Evolutionary conservation across 257 asterid genomes (phyloP).

Genomic region (Nicotiana otophora): DNA sequence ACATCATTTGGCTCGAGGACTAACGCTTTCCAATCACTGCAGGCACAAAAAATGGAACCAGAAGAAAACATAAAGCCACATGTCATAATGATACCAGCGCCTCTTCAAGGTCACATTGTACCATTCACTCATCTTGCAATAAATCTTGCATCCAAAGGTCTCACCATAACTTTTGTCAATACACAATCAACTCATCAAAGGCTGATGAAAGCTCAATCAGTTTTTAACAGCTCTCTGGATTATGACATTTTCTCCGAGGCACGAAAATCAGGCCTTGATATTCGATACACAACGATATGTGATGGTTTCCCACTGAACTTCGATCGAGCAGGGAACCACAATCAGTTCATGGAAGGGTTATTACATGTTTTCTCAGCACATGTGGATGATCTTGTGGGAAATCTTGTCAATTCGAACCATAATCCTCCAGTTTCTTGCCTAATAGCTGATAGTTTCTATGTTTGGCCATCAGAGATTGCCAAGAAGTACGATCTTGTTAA

Average conservation of each 20-base stretch:
- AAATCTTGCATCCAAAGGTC: constrained; percentile 32
- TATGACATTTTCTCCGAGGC: constrained; percentile 42
- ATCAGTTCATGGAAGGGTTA: constrained; percentile 13
- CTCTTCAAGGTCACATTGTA: constrained; percentile 37
- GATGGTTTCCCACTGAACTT: constrained; percentile 51
- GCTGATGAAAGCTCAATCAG: constrained; percentile 8
- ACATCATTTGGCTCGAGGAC: neutral
- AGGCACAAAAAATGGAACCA: neutral
- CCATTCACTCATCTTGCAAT: constrained; percentile 23
- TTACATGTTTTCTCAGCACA: constrained; percentile 23
- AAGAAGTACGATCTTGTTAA: constrained; percentile 34
- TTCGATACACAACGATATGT: constrained; percentile 40
- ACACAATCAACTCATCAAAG: constrained; percentile 23
- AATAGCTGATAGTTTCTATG: constrained; percentile 40
- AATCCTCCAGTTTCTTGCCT: constrained; percentile 29
- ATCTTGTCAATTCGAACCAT: neutral
- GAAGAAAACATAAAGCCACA: constrained; percentile 14
- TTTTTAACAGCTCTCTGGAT: no score
- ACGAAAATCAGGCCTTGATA: constrained; percentile 48
- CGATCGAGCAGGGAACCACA: constrained; percentile 25
- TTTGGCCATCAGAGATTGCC: constrained; percentile 40
- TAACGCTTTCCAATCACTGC: neutral
- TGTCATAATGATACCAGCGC: constrained; percentile 22
- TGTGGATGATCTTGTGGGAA: constrained; percentile 36
- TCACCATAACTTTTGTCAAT: constrained; percentile 31